phyloP scores from a whole-genome alignment of 139 green algal species.

The Asterochloris sp. region DNA sequence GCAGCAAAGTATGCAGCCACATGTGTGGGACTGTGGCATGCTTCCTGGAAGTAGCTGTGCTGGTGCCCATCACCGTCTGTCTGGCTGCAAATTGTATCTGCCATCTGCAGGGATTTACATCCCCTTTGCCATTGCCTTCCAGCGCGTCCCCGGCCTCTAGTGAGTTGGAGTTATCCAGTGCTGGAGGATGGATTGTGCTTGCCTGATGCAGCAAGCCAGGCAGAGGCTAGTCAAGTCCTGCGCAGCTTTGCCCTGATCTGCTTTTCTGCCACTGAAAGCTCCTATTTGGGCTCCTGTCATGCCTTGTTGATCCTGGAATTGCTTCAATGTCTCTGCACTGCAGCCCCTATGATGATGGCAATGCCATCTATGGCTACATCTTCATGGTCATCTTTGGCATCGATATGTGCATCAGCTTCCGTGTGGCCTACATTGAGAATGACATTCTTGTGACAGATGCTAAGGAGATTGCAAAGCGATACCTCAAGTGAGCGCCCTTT shows the following conservation, averaged over 20 bases:
- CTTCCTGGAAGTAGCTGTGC: background rate
- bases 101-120: conserved; percentile 17
- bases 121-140: conserved; percentile 21
- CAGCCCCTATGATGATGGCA: background rate
- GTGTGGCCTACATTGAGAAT: conserved; percentile 13
- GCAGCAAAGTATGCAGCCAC: background rate
- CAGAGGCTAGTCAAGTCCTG: too few relatives aligned
- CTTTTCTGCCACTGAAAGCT: too few relatives aligned
- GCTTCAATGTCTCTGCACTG: too few relatives aligned
- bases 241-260: too few relatives aligned
- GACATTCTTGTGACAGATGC: conserved; percentile 11
- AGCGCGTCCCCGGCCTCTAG: conserved; percentile 9
- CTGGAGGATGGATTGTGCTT: too few relatives aligned
- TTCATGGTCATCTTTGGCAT: conserved; percentile 14
- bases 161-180: background rate
- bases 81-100: conserved; percentile 7
- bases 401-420: conserved; percentile 22
- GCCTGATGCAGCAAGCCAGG: too few relatives aligned
- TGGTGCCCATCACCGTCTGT: conserved; percentile 5
- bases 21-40: background rate
- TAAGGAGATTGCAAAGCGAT: background rate
- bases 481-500: conserved; percentile 1
- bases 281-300: too few relatives aligned
- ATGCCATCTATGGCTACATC: conserved; percentile 9
- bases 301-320: too few relatives aligned